These are phyloP conservation scores for Hippophae rhamnoides DNA, from an alignment of 306 rosid genomes.

Conservation along the genomic window DNA sequence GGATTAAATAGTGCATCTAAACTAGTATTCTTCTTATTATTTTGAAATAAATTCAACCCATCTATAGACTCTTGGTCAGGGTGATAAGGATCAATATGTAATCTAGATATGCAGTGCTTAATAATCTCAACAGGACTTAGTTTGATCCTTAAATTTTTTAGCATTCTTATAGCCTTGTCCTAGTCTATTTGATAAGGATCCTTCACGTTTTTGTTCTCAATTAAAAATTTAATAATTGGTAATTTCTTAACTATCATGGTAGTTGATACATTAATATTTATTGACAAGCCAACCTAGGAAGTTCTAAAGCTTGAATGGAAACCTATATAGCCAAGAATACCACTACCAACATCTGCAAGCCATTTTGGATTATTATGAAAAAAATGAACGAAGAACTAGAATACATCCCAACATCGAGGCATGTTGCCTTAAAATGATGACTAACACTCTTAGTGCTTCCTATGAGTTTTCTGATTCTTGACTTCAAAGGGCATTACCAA, in stretches of 20 bases:
- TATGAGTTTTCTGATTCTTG: constrained; percentile 32
- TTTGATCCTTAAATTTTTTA: constrained; percentile 74
- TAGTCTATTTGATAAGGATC: background rate
- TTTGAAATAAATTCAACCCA: constrained; percentile 58
- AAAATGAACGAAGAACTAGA: constrained; percentile 74
- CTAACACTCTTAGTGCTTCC: too few relatives aligned
- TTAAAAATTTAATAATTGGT: too few relatives aligned
- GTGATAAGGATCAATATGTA: constrained; percentile 89
- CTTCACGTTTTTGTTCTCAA: too few relatives aligned
- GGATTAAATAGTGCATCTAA: background rate
- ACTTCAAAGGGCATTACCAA: constrained; percentile 65
- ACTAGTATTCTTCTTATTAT: constrained; percentile 52
- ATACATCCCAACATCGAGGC: constrained; percentile 95
- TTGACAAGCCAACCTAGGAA: too few relatives aligned
- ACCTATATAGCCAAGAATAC: too few relatives aligned
- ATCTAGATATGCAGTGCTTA: constrained; percentile 73
- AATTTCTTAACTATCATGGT: too few relatives aligned
- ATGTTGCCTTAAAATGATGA: constrained; percentile 16
- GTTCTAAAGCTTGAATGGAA: too few relatives aligned
- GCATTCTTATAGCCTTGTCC: constrained; percentile 87
- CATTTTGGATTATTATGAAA: constrained; percentile 59
- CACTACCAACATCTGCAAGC: constrained; percentile 63
- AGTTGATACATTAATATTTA: too few relatives aligned
- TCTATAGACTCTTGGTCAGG: constrained; percentile 50
- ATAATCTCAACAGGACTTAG: constrained; percentile 97